phyloP scores from a whole-genome alignment of 169 alveolate species.

The Plasmodium knowlesi region DNA sequence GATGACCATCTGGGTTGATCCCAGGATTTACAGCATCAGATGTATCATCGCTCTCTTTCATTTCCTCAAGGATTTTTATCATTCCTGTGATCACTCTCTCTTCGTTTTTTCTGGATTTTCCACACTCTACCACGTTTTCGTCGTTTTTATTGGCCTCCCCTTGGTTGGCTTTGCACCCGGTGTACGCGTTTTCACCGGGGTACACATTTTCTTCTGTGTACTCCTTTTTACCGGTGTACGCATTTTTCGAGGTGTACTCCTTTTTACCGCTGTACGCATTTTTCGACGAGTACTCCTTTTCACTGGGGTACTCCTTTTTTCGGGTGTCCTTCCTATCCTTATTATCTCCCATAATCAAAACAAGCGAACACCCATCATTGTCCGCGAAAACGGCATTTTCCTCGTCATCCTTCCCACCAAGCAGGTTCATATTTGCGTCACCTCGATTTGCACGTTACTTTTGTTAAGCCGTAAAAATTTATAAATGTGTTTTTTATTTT shows the following conservation, averaged over 20 bases:
- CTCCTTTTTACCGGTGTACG: not conserved
- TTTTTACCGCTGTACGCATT: not conserved
- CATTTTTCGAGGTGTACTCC: not conserved
- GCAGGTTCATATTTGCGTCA: slow-evolving; percentile 1
- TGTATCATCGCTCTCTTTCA: not conserved
- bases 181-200: not conserved
- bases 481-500: not conserved
- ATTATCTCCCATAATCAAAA: slow-evolving; percentile 25
- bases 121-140: not conserved
- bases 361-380: slow-evolving; percentile 68
- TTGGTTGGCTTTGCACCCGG: not conserved
- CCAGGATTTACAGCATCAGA: not conserved
- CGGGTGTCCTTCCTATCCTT: slow-evolving; percentile 8
- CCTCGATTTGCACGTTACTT: not conserved
- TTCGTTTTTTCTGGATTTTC: not conserved
- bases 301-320: not conserved
- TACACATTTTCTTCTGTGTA: not conserved
- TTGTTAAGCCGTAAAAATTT: not conserved
- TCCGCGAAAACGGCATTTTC: slow-evolving; percentile 3
- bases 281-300: not conserved
- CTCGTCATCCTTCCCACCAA: not conserved
- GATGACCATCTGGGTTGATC: not conserved
- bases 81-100: not conserved
- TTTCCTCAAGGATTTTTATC: not conserved
- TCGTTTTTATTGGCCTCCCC: not conserved